Evolutionary conservation across 805 yeast genomes (phyloP), one percentile per base, ranked within the genome.

Genomic region (Saccharomycopsis javanensis): DNA sequence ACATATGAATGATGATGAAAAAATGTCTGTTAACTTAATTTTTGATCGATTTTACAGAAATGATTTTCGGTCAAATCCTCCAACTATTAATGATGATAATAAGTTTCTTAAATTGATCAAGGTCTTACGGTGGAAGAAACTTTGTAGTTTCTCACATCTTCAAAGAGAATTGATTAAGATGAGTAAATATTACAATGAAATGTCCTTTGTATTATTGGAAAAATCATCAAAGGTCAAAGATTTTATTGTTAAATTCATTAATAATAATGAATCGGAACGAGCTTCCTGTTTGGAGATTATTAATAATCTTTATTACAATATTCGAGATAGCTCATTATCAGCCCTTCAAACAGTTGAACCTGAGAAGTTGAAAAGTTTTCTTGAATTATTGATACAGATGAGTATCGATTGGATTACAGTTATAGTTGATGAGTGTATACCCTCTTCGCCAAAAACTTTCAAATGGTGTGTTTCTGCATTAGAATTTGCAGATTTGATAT

Each of bases 381-480:
- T 60, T 46, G 45, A 53, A 15, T 45, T 42, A 2, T 77, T 94
- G 67, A 81, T 94, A 31, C 81, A 82, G 57, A 71, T 89, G 60
- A 80, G 95, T 50, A 81, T 90, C 50, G 92, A 86, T 56, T 94
- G 99, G 99, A 85, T 94, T 16, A 81, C 89, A 57, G 92, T 90
- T 66, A 82, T 94, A 28, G 89, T 92, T 60, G 97, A 94, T 69
- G 97, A 92, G 66, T 94, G 99, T 72, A 83, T 83, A 15, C 96
- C 97, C 0, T 85, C 96, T 0, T 97, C 92, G 63, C 79, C 86
- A 56, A 86, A 83, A 64, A 92, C 98, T 0, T 94, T 94, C 67
- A 76, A 96, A 64, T 94, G 97, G 97, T 89, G 97, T 69, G 98
- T 94, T 25, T 77, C 88, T 13, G 98, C 99, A 0, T 76, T 94